phyloP scores from a whole-genome alignment of 1,284 basidiomycete species.

The Baeospora myosura region DNA sequence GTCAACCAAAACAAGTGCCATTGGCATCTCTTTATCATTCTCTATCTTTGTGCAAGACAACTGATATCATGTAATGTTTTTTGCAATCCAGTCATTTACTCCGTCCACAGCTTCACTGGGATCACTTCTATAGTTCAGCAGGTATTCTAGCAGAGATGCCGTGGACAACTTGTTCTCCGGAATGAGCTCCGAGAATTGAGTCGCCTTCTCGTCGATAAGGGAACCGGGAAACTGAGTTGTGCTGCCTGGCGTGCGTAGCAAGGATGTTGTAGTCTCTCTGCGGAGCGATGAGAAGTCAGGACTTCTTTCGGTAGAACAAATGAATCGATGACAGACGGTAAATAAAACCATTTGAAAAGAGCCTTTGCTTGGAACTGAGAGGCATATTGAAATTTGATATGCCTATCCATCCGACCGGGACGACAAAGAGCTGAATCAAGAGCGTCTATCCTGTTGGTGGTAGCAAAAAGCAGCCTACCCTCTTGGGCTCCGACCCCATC shows the following conservation, averaged over 20 bases:
- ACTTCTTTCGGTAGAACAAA: conserved; percentile 18
- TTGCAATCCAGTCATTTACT: conserved; percentile 39
- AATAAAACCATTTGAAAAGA: conserved; percentile 62
- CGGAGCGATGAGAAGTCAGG: conserved; percentile 10
- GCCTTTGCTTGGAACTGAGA: conserved; percentile 58
- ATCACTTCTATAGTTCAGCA: conserved; percentile 62
- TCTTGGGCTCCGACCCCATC: conserved; percentile 73
- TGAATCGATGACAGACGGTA: too few species aligned
- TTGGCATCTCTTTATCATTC: too few species aligned
- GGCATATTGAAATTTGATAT: conserved; percentile 65
- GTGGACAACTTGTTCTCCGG: conserved; percentile 66
- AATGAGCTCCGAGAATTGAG: conserved; percentile 48
- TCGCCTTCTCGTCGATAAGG: conserved; percentile 37
- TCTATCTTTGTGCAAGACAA: too few species aligned
- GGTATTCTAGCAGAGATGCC: conserved; percentile 67
- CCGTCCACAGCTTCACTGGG: conserved; percentile 50
- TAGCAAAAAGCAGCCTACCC: conserved; percentile 70
- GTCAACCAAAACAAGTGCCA: too few species aligned
- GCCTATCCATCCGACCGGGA: conserved; percentile 77
- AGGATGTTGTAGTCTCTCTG: conserved; percentile 10
- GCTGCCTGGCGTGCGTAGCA: conserved; percentile 3
- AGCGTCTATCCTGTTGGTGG: conserved; percentile 62
- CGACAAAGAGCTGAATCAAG: conserved; percentile 69
- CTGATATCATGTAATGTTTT: too few species aligned
- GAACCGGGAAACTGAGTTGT: conserved; percentile 1